These are phyloP conservation scores for Aspergillus novoparasiticus DNA, from an alignment of 2,329 filamentous ascomycete species.

Conservation along the genomic window DNA sequence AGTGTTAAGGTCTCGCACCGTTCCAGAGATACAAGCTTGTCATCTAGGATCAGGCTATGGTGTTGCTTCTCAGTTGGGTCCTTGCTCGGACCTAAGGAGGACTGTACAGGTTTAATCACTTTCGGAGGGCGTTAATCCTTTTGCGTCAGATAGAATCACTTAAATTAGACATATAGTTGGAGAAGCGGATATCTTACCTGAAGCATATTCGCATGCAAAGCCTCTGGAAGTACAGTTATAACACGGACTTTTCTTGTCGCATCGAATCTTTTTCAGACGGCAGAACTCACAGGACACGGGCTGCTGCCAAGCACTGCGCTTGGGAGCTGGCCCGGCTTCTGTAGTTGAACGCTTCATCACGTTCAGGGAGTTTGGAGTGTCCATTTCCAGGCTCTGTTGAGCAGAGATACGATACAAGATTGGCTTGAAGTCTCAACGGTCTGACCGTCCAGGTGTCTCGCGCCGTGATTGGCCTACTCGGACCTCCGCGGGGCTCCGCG, in stretches of 20 bases:
- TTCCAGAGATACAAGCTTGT: neutral
- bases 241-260: constrained; percentile 4
- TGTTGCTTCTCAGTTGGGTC: neutral
- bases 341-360: neutral
- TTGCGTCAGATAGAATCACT: neutral
- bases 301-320: constrained; percentile 6
- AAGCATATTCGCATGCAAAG: neutral
- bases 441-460: neutral
- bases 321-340: neutral
- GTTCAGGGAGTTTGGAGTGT: neutral
- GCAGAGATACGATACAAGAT: neutral
- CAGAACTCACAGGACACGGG: constrained; percentile 10
- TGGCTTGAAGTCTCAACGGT: neutral
- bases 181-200: neutral
- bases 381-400: neutral
- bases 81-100: neutral
- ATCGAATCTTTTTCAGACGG: constrained; percentile 8
- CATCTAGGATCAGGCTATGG: neutral
- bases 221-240: neutral
- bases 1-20: neutral
- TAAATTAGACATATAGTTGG: neutral
- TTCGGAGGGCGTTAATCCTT: neutral
- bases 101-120: neutral
- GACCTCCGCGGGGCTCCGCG: neutral
- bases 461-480: neutral